phyloP scores from a whole-genome alignment of 2,329 filamentous ascomycete genomes.

The Thelonectria rubi region DNA sequence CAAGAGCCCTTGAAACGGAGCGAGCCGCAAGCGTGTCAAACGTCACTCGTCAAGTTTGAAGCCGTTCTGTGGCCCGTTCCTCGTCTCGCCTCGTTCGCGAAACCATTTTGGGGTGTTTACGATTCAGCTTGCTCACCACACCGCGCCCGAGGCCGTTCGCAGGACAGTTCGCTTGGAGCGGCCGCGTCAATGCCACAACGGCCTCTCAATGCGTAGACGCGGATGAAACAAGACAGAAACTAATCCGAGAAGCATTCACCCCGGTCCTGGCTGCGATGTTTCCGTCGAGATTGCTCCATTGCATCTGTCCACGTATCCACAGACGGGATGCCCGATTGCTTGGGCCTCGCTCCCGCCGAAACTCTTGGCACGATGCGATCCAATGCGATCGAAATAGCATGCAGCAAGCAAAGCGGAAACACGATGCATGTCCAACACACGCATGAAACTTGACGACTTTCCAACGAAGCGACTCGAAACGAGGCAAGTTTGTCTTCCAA shows the following conservation, averaged over 20 bases:
- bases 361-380: constrained; percentile 11
- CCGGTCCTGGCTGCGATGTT: not conserved
- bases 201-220: not conserved
- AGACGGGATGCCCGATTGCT: constrained; percentile 10
- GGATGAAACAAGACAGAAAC: not conserved
- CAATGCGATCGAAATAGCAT: constrained; percentile 12
- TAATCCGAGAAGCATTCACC: not conserved
- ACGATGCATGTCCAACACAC: constrained; percentile 7
- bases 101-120: not conserved
- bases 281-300: not conserved
- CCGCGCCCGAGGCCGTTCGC: not conserved
- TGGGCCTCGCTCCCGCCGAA: constrained; percentile 9
- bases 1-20: not conserved
- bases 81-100: not conserved
- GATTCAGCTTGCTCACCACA: not conserved
- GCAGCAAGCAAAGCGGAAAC: constrained; percentile 1
- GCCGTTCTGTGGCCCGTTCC: not conserved
- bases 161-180: not conserved
- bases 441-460: constrained; percentile 21
- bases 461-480: constrained; percentile 11
- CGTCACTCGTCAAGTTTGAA: not conserved
- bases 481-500: constrained; percentile 11
- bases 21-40: constrained; percentile 4
- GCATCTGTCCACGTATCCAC: not conserved
- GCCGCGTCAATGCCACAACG: not conserved